Evolutionary conservation across 1,139 yeast genomes (phyloP).

Genomic region (Magnusiomyces ingens): DNA sequence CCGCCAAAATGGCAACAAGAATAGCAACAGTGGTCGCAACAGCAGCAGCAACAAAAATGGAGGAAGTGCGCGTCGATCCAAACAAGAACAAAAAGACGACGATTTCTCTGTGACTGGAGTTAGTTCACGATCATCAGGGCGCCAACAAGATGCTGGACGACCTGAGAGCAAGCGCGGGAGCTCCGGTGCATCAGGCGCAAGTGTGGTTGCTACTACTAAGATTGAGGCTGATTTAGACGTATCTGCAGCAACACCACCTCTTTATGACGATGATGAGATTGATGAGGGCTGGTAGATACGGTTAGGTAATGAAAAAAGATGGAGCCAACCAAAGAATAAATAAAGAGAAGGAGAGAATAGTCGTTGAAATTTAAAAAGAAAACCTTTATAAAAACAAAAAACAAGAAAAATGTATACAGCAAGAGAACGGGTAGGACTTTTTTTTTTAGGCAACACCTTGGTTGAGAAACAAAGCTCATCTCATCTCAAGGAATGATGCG

Average conservation of each 20-base stretch:
- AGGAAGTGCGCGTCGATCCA: no score
- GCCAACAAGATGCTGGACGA: background rate
- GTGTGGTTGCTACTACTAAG: background rate
- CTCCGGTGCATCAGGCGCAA: no score
- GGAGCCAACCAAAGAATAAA: background rate
- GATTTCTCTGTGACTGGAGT: no score
- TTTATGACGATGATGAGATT: no score
- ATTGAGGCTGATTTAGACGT: background rate
- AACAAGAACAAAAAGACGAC: no score
- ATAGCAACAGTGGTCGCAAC: no score
- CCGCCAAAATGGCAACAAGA: no score
- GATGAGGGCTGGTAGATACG: background rate
- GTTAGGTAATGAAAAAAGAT: background rate
- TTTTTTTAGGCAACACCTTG: background rate
- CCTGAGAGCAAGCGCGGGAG: background rate
- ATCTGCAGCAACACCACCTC: no score
- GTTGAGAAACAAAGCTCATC: background rate
- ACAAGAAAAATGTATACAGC: background rate
- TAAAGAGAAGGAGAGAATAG: background rate
- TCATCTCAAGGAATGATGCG: conserved; percentile 1
- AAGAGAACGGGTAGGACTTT: background rate
- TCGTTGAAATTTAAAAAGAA: background rate
- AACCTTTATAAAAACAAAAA: background rate
- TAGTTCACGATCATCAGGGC: background rate
- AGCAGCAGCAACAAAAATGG: no score